A percentile compares a stretch with the other conserved stretches of the same genome.
Evolutionary conservation across 2,329 filamentous ascomycete species (phyloP).

Genomic region (Pezicula rhizophila): DNA sequence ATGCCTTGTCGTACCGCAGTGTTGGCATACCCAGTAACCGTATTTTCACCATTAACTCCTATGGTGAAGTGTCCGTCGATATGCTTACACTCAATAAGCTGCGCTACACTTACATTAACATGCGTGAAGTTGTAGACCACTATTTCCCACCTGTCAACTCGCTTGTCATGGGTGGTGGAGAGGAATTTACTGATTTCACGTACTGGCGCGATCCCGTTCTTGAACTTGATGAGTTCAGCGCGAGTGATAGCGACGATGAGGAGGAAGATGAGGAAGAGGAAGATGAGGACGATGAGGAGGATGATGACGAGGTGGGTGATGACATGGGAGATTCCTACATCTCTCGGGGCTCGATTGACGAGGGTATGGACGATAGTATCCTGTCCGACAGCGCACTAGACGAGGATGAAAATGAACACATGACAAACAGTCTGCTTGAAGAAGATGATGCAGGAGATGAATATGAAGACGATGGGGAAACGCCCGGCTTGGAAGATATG

Average conservation of each 20-base stretch:
- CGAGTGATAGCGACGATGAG: conserved; percentile 63
- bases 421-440: conserved; percentile 23
- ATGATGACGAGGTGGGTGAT: conserved; percentile 42
- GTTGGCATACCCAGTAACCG: conserved; percentile 91
- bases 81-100: conserved; percentile 87
- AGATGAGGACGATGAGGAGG: conserved; percentile 40
- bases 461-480: conserved; percentile 25
- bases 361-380: conserved; percentile 24
- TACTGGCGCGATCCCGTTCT: conserved; percentile 88
- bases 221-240: conserved; percentile 82
- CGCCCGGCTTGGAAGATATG: conserved; percentile 12
- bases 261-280: conserved; percentile 48
- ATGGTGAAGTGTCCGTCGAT: conserved; percentile 90
- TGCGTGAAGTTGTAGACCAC: conserved; percentile 95
- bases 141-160: conserved; percentile 92
- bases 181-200: conserved; percentile 94
- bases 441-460: conserved; percentile 28
- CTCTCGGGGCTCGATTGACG: conserved; percentile 43
- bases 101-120: conserved; percentile 94
- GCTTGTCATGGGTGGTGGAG: conserved; percentile 80
- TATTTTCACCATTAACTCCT: conserved; percentile 98
- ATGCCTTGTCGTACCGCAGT: conserved; percentile 90
- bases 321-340: conserved; percentile 52
- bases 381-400: conserved; percentile 13
- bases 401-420: conserved; percentile 19